Evolutionary conservation across 441 rosid species (phyloP).

Genomic region (Pelargonium citronellum): DNA sequence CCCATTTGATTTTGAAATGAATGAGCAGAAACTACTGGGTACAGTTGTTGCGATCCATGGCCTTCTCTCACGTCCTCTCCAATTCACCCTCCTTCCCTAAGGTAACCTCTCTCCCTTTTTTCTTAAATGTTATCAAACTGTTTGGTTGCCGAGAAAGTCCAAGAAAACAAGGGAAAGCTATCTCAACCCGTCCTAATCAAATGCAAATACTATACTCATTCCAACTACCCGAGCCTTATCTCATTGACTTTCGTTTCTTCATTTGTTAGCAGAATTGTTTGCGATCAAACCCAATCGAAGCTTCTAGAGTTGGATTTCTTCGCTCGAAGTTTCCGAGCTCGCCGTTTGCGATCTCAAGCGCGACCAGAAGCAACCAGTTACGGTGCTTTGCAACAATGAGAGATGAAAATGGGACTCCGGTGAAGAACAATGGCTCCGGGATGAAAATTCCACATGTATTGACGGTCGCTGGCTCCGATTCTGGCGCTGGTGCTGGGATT

Average conservation of each 20-base stretch:
- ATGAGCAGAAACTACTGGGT: too few species aligned
- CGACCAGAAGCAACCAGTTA: background rate
- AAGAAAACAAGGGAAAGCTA: background rate
- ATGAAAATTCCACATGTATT: slow-evolving; percentile 61
- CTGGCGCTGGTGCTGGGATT: slow-evolving; percentile 89
- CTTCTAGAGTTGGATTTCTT: background rate
- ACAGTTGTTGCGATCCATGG: slow-evolving; percentile 6
- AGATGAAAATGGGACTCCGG: slow-evolving; percentile 18
- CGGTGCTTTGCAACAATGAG: slow-evolving; percentile 23
- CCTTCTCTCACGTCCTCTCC: background rate
- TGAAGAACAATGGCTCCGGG: slow-evolving; percentile 13
- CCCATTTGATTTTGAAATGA: too few species aligned
- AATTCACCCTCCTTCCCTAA: background rate
- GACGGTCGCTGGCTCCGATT: slow-evolving; percentile 90
- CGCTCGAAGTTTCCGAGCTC: slow-evolving; percentile 13
- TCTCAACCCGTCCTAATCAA: background rate
- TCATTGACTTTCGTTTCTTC: background rate
- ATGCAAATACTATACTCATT: background rate
- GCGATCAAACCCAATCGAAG: slow-evolving; percentile 6
- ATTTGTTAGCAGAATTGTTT: slow-evolving; percentile 10
- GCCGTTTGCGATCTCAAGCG: slow-evolving; percentile 11
- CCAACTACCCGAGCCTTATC: background rate
- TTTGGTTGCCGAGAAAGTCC: background rate
- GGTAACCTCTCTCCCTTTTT: slow-evolving; percentile 7
- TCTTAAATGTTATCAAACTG: background rate